Evolutionary conservation across 1,284 basidiomycete genomes (phyloP), one percentile per base, ranked within the genome.

Genomic region (Coniferiporia sulphurascens): DNA sequence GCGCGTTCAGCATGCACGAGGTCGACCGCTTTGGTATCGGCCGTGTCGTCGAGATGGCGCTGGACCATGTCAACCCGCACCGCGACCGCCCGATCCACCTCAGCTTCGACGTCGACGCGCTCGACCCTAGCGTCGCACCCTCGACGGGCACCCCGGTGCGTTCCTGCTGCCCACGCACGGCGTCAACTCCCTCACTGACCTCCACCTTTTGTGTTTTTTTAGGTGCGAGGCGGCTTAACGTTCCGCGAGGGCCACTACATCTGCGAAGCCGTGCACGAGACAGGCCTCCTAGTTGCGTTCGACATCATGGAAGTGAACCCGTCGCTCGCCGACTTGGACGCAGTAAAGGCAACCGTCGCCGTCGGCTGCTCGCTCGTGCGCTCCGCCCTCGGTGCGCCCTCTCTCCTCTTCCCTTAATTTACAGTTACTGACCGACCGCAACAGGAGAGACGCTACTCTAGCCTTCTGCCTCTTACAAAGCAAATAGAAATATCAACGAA

Each of bases 261-360:
- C 69, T 95, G 93, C 70, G 97, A 99, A 75, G 89, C 91, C 3
- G 83, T 99, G 48, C 87, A 87, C 65, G 94, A 98, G 78, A 99
- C 96, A 1, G 95, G 95, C 13, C 82, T 90, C 65, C 82, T 99
- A 22, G 93, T 96, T 21, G 93, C 88, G 0, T 76, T 99, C 35
- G 95, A 97, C 73, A 79, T 97, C 64, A 94, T 97, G 92, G 96
- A 99, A 73, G 96, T 99, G 63, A 99, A 99, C 76, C 97, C 97
- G 7, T 89, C 91, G 1, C 80, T 99, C 15, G 80, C 78, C 21
- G 89, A 93, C 67, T 78, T 78, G 38, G 80, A 77, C 43, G 87
- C 87, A 38, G 93, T 89, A 9, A 75, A 86, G 67, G 87, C 95
- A 75, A 99, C 97, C 0, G 88, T 99, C 48, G 87, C 92, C 22